Evolutionary conservation across 495 filamentous ascomycete species (phyloP), one percentile per base, ranked within the genome.

Genomic region (Podospora australis): DNA sequence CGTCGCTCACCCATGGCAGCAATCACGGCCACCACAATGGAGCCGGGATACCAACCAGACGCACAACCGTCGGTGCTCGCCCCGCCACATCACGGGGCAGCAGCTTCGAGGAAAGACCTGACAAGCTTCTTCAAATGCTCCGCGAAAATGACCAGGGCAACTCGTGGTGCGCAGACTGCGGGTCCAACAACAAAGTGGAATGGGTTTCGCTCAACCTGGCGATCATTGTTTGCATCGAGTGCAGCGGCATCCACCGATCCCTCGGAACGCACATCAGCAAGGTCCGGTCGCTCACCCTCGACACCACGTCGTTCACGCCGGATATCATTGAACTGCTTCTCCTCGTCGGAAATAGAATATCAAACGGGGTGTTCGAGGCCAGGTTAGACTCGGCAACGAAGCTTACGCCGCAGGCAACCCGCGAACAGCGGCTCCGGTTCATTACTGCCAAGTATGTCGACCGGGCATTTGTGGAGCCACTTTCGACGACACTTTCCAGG

Each of bases 171-270:
- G 92, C 91, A 19, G 92, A 99, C 60, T 99, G 92, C 62, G 88
- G 87, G 11, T 94, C 90, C 19, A 82, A 83, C 23, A 78, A 82
- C 54, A 96, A 95, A 65, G 88, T 94, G 14, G 94, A 99, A 64
- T 99, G 92, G 92, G 92, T 96, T 30, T 96, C 91, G 1, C 95
- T 99, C 64, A 99, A 99, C 56, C 78, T 99, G 3, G 94, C 86
- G 23, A 95, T 97, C 45, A 82, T 97, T 24, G 77, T 99, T 13
- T 99, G 92, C 68, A 99, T 99, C 52, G 92, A 99, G 65, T 99
- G 92, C 66, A 92, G 89, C 58, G 92, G 92, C 57, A 96, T 99
- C 48, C 92, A 99, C 67, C 83, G 92, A 19, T 97, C 92, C 8
- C 77, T 99, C 2, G 92, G 92, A 6, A 99, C 92, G 2, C 92